Conservation (phyloP, 192 early-diverging fungal species). For the Umbelopsis sp. region DNA sequence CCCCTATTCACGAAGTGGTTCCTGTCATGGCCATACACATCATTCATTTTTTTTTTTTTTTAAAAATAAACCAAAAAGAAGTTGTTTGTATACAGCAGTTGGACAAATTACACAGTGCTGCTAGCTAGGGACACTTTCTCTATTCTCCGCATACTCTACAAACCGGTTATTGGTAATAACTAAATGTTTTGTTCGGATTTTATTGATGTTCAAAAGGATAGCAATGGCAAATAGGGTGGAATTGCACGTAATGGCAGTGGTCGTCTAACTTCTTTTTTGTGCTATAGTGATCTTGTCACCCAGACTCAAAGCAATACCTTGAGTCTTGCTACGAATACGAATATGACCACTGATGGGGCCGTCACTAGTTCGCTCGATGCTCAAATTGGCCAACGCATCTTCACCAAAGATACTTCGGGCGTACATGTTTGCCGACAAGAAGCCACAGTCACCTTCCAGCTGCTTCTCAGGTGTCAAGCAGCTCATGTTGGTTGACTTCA, state of each 20-base stretch:
- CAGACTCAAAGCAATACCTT: constrained; percentile 95
- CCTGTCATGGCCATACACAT: too few relatives aligned
- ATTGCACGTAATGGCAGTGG: not conserved
- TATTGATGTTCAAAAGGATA: constrained; percentile 4
- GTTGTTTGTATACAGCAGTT: too few relatives aligned
- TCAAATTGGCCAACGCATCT: constrained; percentile 97
- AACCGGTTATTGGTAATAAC: too few relatives aligned
- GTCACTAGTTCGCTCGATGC: constrained; percentile 80
- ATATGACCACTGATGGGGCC: constrained; percentile 93
- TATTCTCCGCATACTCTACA: too few relatives aligned
- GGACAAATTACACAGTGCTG: too few relatives aligned
- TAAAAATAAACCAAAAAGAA: too few relatives aligned
- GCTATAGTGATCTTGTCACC: constrained; percentile 81
- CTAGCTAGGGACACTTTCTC: not conserved
- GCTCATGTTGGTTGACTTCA: constrained; percentile 97
- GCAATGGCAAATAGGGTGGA: constrained; percentile 2
- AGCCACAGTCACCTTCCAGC: constrained; percentile 93
- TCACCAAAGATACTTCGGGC: constrained; percentile 97
- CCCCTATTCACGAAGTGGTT: too few relatives aligned
- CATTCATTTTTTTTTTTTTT: too few relatives aligned
- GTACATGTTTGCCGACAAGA: constrained; percentile 97
- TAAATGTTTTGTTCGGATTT: constrained; percentile 17
- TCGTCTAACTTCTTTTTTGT: constrained; percentile 43
- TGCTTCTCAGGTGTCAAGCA: constrained; percentile 95
- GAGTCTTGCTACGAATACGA: constrained; percentile 96